Base-by-base conservation (phyloP, 1,284 basidiomycete genomes). In the Coniferiporia sulphurascens region DNA sequence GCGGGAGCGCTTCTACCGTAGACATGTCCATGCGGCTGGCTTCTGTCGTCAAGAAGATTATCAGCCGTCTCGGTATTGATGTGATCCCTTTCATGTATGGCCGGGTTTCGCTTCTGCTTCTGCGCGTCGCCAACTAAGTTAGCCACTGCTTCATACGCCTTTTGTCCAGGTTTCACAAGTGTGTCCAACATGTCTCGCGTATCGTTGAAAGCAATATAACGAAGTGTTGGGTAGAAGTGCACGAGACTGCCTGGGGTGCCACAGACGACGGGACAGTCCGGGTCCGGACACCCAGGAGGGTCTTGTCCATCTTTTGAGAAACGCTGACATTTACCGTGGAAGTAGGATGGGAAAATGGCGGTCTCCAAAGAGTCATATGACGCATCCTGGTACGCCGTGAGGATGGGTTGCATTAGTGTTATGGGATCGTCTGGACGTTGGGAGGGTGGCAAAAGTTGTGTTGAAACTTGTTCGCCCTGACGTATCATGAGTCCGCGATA, bases 241-340 rank as follows among this genome's bases (percentile, higher is more conserved):
- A 85, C 79, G 65, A 90, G 72, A 6, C 87, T 89, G 13, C 87
- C 87, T n/a, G 88, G 86, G 5, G 87, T 90, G 66, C 88, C 87
- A 65, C 87, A 89, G 48, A 88, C 80, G 59, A 87, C 79, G 36
- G 85, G 81, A 68, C 88, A 90, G 68, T 89, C 82, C 34, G 87
- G 87, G 65, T 89, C 87, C 2, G 88, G 87, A 65, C 89, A 91
- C 32, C 88, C 89, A 4, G 72, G 56, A 12, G 87, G 87, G 27
- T 84, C 78, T 56, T 77, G 71, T 52, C 80, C 83, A 58, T 82
- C 74, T 6, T 64, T 67, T 8, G 61, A 62, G 48, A 62, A 62
- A 46, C 74, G 67, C 65, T 82, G 80, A 66, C 88, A 90, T 72
- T 88, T 91, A 58, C 88, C 89, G 63, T 90, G 89, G 70, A 90